phyloP scores from a whole-genome alignment of 2,329 filamentous ascomycete species.

The Colletotrichum sp. region DNA sequence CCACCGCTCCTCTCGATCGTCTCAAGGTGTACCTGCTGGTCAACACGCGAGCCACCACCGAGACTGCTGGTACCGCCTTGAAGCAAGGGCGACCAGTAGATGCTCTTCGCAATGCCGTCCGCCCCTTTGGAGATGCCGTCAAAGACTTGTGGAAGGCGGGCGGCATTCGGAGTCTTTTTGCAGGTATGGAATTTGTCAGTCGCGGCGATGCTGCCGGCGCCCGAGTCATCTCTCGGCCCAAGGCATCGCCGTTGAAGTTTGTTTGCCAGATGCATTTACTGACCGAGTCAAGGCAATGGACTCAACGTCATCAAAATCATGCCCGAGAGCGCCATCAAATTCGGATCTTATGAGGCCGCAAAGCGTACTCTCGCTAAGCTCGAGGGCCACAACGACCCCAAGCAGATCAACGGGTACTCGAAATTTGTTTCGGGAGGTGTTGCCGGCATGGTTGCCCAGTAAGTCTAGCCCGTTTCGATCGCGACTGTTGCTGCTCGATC shows the following conservation, averaged over 20 bases:
- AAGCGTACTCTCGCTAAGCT: conserved; percentile 85
- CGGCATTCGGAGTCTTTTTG: conserved; percentile 88
- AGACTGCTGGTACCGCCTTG: conserved; percentile 65
- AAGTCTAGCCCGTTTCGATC: conserved; percentile 32
- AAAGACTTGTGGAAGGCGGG: conserved; percentile 84
- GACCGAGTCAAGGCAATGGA: conserved; percentile 71
- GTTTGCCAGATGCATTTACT: neutral
- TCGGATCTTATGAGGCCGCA: conserved; percentile 94
- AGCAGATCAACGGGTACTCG: conserved; percentile 78
- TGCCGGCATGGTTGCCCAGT: conserved; percentile 94
- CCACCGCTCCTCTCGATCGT: conserved; percentile 93
- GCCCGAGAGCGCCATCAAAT: conserved; percentile 98
- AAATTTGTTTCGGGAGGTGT: conserved; percentile 91
- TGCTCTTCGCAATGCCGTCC: conserved; percentile 68
- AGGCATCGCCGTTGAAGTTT: neutral
- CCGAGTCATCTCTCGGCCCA: neutral
- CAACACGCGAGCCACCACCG: conserved; percentile 70
- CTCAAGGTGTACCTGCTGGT: conserved; percentile 98
- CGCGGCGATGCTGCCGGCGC: neutral
- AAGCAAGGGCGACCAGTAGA: conserved; percentile 71
- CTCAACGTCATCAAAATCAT: conserved; percentile 97
- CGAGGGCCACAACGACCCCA: conserved; percentile 86
- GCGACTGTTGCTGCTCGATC: neutral
- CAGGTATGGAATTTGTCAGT: conserved; percentile 62
- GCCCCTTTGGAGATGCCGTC: conserved; percentile 74